A percentile compares a stretch with the other conserved stretches of the same genome.
These are phyloP conservation scores for Zychaea mexicana DNA, from an alignment of 371 early-diverging fungal species.

Conservation along the genomic window DNA sequence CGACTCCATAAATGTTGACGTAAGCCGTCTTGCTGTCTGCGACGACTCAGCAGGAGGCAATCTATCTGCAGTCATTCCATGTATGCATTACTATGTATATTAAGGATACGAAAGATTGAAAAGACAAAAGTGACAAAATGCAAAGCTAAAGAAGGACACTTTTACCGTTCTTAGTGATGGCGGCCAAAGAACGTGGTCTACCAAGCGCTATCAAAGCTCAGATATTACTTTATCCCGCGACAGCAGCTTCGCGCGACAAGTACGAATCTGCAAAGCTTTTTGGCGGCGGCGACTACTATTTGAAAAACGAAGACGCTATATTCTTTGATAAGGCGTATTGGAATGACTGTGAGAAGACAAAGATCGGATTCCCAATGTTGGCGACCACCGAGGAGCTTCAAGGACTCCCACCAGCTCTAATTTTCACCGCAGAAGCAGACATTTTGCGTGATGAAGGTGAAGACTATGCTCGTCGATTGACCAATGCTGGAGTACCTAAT, in stretches of 20 bases:
- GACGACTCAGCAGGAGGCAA: conserved; percentile 24
- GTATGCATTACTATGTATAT: background rate
- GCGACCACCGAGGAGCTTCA: conserved; percentile 18
- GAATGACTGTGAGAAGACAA: background rate
- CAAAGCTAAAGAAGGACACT: too few relatives aligned
- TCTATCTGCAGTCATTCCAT: background rate
- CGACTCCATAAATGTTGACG: conserved; percentile 11
- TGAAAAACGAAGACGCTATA: background rate
- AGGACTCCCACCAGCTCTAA: conserved; percentile 21
- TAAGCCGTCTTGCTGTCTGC: conserved; percentile 10
- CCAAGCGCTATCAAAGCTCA: conserved; percentile 18
- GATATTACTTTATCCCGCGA: conserved; percentile 20
- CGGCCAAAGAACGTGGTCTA: conserved; percentile 22
- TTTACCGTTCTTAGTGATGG: background rate
- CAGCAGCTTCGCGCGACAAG: background rate
- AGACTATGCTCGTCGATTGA: conserved; percentile 16
- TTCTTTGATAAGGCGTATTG: conserved; percentile 4
- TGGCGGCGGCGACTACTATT: conserved; percentile 12
- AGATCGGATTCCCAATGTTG: conserved; percentile 6
- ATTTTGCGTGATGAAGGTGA: conserved; percentile 23
- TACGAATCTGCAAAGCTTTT: conserved; percentile 13
- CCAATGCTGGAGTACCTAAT: conserved; percentile 18
- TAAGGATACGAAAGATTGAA: too few relatives aligned
- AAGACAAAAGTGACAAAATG: too few relatives aligned
- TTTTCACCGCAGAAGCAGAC: conserved; percentile 25